Evolutionary conservation across 305 asterid species (phyloP).

Genomic region (Rubia tinctorum): DNA sequence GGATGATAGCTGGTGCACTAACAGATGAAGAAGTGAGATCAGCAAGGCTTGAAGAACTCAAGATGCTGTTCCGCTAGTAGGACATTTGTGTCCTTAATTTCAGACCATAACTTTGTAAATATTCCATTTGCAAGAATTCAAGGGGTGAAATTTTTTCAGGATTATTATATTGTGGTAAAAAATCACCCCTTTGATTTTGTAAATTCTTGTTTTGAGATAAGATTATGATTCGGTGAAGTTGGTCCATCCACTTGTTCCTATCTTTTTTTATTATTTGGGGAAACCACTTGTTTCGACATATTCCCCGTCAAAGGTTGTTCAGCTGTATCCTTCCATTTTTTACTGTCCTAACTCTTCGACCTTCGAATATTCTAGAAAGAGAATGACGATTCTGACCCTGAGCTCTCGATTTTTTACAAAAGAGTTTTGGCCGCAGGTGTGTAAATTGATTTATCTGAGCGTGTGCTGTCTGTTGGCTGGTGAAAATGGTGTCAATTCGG

Average conservation of each 20-base stretch:
- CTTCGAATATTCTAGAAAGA: conserved; percentile 6
- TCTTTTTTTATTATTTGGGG: too few species aligned
- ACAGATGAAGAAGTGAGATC: conserved; percentile 66
- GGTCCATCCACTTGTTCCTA: conserved; percentile 19
- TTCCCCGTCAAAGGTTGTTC: conserved; percentile 23
- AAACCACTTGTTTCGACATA: too few species aligned
- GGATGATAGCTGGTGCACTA: conserved; percentile 74
- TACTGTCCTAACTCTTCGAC: conserved; percentile 13
- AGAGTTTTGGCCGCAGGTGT: not conserved
- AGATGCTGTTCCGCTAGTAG: conserved; percentile 51
- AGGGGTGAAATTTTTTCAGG: not conserved
- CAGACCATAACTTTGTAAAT: not conserved
- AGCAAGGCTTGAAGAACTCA: conserved; percentile 65
- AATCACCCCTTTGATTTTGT: conserved; percentile 7
- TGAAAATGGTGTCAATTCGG: not conserved
- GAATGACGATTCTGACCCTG: not conserved
- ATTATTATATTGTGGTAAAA: not conserved
- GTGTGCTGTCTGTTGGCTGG: not conserved
- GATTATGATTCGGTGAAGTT: conserved; percentile 14
- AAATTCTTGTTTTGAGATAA: conserved; percentile 12
- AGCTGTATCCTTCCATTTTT: conserved; percentile 9
- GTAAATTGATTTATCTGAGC: not conserved
- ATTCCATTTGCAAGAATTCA: not conserved
- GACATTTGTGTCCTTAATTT: not conserved
- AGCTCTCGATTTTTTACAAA: not conserved